phyloP scores from a whole-genome alignment of 2,329 filamentous ascomycete species.

The Chaetothyriales sp. region DNA sequence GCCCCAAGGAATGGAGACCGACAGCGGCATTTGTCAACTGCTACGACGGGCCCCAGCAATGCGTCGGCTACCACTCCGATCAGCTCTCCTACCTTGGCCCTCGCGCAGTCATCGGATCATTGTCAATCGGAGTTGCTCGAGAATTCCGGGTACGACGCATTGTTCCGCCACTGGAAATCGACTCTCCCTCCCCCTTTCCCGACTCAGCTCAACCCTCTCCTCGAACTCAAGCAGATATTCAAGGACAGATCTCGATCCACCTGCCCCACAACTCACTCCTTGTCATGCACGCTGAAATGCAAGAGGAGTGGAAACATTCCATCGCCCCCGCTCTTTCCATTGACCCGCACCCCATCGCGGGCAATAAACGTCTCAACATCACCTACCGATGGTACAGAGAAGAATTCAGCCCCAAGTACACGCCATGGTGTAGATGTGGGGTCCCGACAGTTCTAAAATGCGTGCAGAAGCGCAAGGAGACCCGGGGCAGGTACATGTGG shows the following conservation, averaged over 20 bases:
- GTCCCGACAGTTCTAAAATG: slow-evolving; percentile 59
- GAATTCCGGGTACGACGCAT: slow-evolving; percentile 80
- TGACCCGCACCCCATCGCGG: slow-evolving; percentile 70
- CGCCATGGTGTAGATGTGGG: slow-evolving; percentile 63
- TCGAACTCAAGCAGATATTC: slow-evolving; percentile 40
- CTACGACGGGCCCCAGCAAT: slow-evolving; percentile 69
- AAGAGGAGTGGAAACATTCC: slow-evolving; percentile 90
- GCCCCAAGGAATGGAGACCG: slow-evolving; percentile 56
- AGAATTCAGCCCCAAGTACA: slow-evolving; percentile 61
- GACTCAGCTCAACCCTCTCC: slow-evolving; percentile 30
- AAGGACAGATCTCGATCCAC: slow-evolving; percentile 83
- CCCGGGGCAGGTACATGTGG: slow-evolving; percentile 75
- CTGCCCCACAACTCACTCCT: slow-evolving; percentile 88
- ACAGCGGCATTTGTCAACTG: slow-evolving; percentile 94
- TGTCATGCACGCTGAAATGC: slow-evolving; percentile 96
- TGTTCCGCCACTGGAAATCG: slow-evolving; percentile 38
- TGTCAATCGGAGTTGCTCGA: slow-evolving; percentile 81
- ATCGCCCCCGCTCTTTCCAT: slow-evolving; percentile 63
- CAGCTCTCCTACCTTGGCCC: slow-evolving; percentile 89
- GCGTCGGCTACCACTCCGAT: slow-evolving; percentile 84
- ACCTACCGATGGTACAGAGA: slow-evolving; percentile 81
- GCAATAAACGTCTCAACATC: slow-evolving; percentile 74
- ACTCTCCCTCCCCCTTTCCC: slow-evolving; percentile 7
- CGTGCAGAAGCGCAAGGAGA: slow-evolving; percentile 65
- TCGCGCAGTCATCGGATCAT: slow-evolving; percentile 70